Evolutionary conservation across 2,329 filamentous ascomycete genomes (phyloP).

Genomic region (Cytospora mali): DNA sequence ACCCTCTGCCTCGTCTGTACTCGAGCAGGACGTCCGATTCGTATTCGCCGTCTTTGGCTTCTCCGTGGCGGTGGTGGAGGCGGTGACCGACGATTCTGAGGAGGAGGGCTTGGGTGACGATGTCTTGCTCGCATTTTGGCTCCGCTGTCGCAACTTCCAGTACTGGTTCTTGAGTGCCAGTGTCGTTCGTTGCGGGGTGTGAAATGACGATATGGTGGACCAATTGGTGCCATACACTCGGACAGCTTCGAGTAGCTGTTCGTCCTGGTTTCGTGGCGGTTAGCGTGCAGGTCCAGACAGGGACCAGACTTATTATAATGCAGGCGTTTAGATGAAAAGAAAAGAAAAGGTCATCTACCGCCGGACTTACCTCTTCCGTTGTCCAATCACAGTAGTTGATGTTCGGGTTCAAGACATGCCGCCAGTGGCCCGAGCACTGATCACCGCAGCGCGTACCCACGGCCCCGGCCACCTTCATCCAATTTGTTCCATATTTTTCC

Average conservation of each 20-base stretch:
- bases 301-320: no score
- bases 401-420: conserved; percentile 32
- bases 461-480: conserved; percentile 33
- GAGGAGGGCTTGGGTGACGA: no score
- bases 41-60: no score
- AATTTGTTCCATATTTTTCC: conserved; percentile 32
- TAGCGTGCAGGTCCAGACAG: no score
- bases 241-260: conserved; percentile 30
- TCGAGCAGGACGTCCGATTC: no score
- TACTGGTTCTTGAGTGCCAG: conserved; percentile 34
- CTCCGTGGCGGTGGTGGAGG: no score
- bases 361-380: conserved; percentile 30
- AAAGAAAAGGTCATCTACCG: background rate
- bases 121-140: conserved; percentile 4
- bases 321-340: no score
- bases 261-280: no score
- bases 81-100: no score
- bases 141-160: conserved; percentile 5
- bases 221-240: conserved; percentile 33
- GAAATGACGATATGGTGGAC: conserved; percentile 32
- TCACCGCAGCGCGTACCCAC: conserved; percentile 34
- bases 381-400: conserved; percentile 36
- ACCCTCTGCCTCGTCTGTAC: no score
- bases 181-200: conserved; percentile 34
- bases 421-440: conserved; percentile 36